Evolutionary conservation across 768 basidiomycete species (phyloP).

Genomic region (Xerocomus potaroensis): DNA sequence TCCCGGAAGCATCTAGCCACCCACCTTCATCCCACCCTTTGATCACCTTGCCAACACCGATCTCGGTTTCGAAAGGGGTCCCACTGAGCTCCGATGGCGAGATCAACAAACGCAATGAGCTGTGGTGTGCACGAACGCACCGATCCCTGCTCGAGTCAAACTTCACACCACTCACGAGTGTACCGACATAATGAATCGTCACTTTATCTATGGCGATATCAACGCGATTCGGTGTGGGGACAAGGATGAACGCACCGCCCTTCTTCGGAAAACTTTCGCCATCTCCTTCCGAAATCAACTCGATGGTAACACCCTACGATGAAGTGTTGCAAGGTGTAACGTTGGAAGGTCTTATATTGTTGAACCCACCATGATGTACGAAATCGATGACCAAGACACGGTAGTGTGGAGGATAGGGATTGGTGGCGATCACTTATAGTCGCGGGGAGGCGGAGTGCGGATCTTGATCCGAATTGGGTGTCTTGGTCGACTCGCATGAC

Average conservation of each 20-base stretch:
- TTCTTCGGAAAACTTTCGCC: constrained; percentile 57
- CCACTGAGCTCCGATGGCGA: constrained; percentile 37
- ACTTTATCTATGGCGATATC: constrained; percentile 53
- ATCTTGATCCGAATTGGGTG: constrained; percentile 67
- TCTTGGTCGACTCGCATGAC: constrained; percentile 12
- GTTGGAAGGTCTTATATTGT: neutral
- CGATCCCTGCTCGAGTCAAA: constrained; percentile 80
- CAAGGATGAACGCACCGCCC: constrained; percentile 52
- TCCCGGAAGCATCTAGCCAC: constrained; percentile 12
- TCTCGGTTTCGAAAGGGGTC: constrained; percentile 59
- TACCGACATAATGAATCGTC: constrained; percentile 77
- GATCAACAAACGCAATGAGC: constrained; percentile 1
- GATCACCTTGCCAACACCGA: constrained; percentile 81
- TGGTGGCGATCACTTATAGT: constrained; percentile 37
- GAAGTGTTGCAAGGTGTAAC: constrained; percentile 1
- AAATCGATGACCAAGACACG: constrained; percentile 27
- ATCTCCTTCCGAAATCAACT: constrained; percentile 58
- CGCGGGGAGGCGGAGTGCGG: constrained; percentile 55
- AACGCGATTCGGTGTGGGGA: constrained; percentile 17
- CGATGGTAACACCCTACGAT: constrained; percentile 65
- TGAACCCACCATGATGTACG: constrained; percentile 29
- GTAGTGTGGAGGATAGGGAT: constrained; percentile 23
- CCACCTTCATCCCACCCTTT: constrained; percentile 88
- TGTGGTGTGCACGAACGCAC: constrained; percentile 34
- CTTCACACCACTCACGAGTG: constrained; percentile 51